These are phyloP conservation scores for Pythium chondricola DNA, from an alignment of 352 stramenopile species.

Conservation along the genomic window DNA sequence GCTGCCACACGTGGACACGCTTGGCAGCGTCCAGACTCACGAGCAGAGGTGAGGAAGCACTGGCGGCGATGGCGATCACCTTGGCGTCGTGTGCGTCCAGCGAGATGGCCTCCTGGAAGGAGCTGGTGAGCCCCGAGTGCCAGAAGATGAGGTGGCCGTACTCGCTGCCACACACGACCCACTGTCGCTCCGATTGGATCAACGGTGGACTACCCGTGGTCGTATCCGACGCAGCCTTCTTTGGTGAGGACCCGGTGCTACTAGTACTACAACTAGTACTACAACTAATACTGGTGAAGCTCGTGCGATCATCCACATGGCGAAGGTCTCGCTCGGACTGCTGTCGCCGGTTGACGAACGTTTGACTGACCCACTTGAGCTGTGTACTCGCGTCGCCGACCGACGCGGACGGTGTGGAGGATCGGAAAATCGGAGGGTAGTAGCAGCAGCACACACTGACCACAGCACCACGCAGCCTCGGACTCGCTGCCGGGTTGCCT, in stretches of 20 bases:
- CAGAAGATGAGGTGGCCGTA: slow-evolving; percentile 64
- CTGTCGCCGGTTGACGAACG: slow-evolving; percentile 22
- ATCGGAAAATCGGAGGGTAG: slow-evolving; percentile 51
- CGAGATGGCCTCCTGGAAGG: slow-evolving; percentile 32
- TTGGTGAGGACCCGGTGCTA: slow-evolving; percentile 2
- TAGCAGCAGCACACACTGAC: slow-evolving; percentile 38
- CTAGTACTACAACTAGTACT: no score
- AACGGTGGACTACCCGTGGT: slow-evolving; percentile 4
- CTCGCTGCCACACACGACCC: slow-evolving; percentile 59
- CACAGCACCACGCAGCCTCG: slow-evolving; percentile 11
- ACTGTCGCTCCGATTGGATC: slow-evolving; percentile 47
- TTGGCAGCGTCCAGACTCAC: slow-evolving; percentile 45
- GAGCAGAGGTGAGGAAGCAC: slow-evolving; percentile 37
- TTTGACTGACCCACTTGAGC: slow-evolving; percentile 29
- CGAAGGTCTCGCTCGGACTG: slow-evolving; percentile 18
- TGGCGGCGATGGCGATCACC: slow-evolving; percentile 34
- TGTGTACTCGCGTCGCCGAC: slow-evolving; percentile 11
- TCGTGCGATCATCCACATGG: slow-evolving; percentile 10
- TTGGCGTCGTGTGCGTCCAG: slow-evolving; percentile 49
- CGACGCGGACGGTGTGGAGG: not conserved
- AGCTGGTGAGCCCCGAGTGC: slow-evolving; percentile 45
- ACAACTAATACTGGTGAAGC: not conserved
- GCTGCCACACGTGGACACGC: slow-evolving; percentile 45
- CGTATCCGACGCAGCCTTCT: slow-evolving; percentile 2
- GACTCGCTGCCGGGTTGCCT: slow-evolving; percentile 5